Evolutionary conservation across 2,329 filamentous ascomycete genomes (phyloP).

Genomic region (Myriangium duriaei): DNA sequence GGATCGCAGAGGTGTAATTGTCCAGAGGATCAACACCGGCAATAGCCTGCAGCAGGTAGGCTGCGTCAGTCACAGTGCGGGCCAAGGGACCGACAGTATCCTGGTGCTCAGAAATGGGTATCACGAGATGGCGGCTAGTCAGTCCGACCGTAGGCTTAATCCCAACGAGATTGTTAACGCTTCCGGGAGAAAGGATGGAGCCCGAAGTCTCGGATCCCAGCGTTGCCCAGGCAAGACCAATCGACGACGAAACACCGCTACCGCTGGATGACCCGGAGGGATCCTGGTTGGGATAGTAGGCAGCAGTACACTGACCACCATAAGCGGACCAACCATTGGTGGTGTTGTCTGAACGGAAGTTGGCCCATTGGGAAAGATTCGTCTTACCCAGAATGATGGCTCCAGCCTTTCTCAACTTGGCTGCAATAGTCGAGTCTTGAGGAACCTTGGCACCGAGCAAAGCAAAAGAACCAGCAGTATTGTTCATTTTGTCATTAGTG

Average conservation of each 20-base stretch:
- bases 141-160: conserved; percentile 57
- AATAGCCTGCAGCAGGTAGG: conserved; percentile 46
- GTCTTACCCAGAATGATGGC: conserved; percentile 55
- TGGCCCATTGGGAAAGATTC: conserved; percentile 53
- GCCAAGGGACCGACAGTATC: conserved; percentile 48
- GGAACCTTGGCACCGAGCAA: conserved; percentile 46
- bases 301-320: conserved; percentile 49
- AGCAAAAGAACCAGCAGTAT: conserved; percentile 51
- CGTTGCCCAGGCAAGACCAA: conserved; percentile 47
- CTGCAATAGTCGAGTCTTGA: conserved; percentile 45
- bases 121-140: conserved; percentile 48
- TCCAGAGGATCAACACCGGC: conserved; percentile 40
- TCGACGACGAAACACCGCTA: conserved; percentile 45
- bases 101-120: conserved; percentile 49
- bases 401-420: conserved; percentile 48
- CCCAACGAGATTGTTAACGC: conserved; percentile 49
- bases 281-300: conserved; percentile 50
- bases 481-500: conserved; percentile 50
- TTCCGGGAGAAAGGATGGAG: conserved; percentile 47
- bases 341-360: conserved; percentile 44
- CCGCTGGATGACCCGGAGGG: conserved; percentile 51
- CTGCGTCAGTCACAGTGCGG: conserved; percentile 46
- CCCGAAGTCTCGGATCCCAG: conserved; percentile 55
- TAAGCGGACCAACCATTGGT: conserved; percentile 53
- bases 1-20: conserved; percentile 48